phyloP scores from a whole-genome alignment of 2,329 filamentous ascomycete genomes.

The Colletotrichum costaricense region DNA sequence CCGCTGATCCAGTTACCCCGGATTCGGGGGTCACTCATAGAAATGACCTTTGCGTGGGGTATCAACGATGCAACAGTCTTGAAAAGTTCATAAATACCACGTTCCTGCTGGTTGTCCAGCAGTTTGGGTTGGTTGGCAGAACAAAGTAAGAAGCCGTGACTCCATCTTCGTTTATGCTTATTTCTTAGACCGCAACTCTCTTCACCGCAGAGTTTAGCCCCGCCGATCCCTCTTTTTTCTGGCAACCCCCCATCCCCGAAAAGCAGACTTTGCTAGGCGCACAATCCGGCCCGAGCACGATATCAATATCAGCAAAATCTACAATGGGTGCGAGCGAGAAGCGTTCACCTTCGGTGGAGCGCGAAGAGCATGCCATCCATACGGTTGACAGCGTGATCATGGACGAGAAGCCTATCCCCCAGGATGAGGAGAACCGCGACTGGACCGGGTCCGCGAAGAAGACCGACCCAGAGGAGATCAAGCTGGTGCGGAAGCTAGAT shows the following conservation, averaged over 20 bases:
- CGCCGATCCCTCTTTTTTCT: not conserved
- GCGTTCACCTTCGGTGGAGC: constrained; percentile 26
- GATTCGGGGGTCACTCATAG: constrained; percentile 9
- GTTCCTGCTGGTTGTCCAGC: not conserved
- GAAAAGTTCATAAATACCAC: constrained; percentile 30
- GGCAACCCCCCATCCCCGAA: not conserved
- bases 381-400: constrained; percentile 22
- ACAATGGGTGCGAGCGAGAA: constrained; percentile 27
- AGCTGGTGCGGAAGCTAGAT: constrained; percentile 54
- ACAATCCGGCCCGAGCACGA: not conserved
- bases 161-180: constrained; percentile 26
- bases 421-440: constrained; percentile 43
- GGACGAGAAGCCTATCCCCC: constrained; percentile 34
- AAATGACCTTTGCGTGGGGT: constrained; percentile 6
- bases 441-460: constrained; percentile 52
- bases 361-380: constrained; percentile 29
- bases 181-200: not conserved
- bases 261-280: not conserved
- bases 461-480: constrained; percentile 53
- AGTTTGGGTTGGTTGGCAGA: not conserved
- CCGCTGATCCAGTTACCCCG: constrained; percentile 24
- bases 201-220: not conserved
- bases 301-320: not conserved
- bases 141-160: not conserved
- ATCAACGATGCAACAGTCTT: not conserved